Percentiles rank a stretch among this genome's conserved stretches.
phyloP scores from a whole-genome alignment of 176 grass and related monocot species.

The Dendrocalamus sinicus region DNA sequence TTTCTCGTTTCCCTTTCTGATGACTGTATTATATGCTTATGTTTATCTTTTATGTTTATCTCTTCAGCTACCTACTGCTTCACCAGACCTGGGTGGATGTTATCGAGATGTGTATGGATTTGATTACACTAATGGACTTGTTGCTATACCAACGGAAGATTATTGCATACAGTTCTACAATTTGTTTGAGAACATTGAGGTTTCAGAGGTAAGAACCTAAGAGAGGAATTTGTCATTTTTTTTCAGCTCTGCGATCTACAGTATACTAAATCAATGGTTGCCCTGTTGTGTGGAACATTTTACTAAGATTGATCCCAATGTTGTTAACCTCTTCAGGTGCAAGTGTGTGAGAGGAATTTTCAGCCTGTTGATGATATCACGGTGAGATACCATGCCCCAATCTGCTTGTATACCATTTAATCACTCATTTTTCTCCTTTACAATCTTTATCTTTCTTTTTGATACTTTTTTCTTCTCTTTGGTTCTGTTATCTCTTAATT shows the following conservation, averaged over 20 bases:
- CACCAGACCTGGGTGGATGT: slow-evolving; percentile 32
- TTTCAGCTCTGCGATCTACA: neutral
- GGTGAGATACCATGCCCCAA: slow-evolving; percentile 45
- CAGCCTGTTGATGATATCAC: slow-evolving; percentile 86
- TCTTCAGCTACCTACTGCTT: slow-evolving; percentile 63
- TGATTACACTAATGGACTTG: slow-evolving; percentile 64
- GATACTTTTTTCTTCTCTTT: neutral
- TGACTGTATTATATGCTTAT: slow-evolving; percentile 29
- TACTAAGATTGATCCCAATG: slow-evolving; percentile 20
- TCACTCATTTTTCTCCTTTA: neutral
- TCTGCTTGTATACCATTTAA: slow-evolving; percentile 12
- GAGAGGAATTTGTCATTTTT: neutral
- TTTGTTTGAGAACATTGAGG: slow-evolving; percentile 77
- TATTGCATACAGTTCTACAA: slow-evolving; percentile 87
- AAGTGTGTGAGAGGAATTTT: slow-evolving; percentile 96
- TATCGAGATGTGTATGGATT: slow-evolving; percentile 54
- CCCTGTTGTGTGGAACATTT: neutral
- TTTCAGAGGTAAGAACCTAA: slow-evolving; percentile 73
- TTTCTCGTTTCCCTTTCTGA: neutral
- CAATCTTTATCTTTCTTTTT: neutral
- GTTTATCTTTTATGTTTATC: slow-evolving; percentile 39
- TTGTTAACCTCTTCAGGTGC: slow-evolving; percentile 64
- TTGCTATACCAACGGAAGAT: slow-evolving; percentile 78
- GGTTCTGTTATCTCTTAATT: slow-evolving; percentile 9
- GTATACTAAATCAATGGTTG: neutral